These are phyloP conservation scores for Sugiyamaella paludigena DNA, from an alignment of 1,139 yeast species.

Conservation along the genomic window DNA sequence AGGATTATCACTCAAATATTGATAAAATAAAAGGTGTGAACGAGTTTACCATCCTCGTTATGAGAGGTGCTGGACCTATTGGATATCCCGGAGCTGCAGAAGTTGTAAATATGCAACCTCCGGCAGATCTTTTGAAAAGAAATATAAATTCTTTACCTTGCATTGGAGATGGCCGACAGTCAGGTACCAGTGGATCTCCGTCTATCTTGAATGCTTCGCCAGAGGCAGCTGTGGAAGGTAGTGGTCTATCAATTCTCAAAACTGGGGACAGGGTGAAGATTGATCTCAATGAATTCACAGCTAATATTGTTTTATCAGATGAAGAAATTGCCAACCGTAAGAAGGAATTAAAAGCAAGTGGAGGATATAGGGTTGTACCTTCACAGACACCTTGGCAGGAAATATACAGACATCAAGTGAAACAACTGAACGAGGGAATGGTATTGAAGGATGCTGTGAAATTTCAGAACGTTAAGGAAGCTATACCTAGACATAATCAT, in stretches of 20 bases:
- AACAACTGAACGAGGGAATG: conserved; percentile 30
- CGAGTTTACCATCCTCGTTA: conserved; percentile 25
- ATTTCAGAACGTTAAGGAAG: conserved; percentile 23
- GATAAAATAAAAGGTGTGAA: conserved; percentile 18
- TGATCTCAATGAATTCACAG: conserved; percentile 22
- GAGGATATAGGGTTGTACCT: conserved; percentile 20
- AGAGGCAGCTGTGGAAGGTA: conserved; percentile 22
- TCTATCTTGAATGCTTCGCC: conserved; percentile 29
- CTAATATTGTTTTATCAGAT: conserved; percentile 21
- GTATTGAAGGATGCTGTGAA: conserved; percentile 28
- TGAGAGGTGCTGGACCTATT: conserved; percentile 29
- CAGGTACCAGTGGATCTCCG: conserved; percentile 29
- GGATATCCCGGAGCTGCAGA: conserved; percentile 31
- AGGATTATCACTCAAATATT: conserved; percentile 24
- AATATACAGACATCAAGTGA: conserved; percentile 27
- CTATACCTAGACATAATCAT: conserved; percentile 22
- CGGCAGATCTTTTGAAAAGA: conserved; percentile 20
- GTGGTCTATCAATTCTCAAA: conserved; percentile 22
- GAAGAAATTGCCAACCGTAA: conserved; percentile 20
- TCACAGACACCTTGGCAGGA: conserved; percentile 34
- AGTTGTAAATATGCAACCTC: conserved; percentile 30
- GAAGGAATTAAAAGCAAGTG: conserved; percentile 10
- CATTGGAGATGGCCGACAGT: conserved; percentile 29
- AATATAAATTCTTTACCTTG: conserved; percentile 25
- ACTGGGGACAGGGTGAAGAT: conserved; percentile 25